These are phyloP conservation scores for Oropetium thomaeum DNA, from an alignment of 176 grass and related monocot genomes.

Conservation along the genomic window DNA sequence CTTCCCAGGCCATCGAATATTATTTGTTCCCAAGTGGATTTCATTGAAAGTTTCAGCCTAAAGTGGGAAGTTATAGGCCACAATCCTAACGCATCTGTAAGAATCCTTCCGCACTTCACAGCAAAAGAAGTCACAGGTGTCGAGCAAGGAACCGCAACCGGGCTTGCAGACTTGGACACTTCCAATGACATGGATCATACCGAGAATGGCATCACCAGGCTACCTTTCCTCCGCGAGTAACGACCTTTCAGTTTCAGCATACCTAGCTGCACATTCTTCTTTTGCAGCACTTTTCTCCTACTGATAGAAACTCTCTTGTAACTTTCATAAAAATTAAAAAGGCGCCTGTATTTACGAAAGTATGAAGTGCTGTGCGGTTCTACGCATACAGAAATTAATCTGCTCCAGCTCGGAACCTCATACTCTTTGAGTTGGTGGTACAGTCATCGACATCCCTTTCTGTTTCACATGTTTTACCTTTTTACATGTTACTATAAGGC, in stretches of 20 bases:
- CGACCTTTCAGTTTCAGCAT: background rate
- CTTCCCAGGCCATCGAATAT: conserved; percentile 52
- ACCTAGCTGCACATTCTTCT: conserved; percentile 11
- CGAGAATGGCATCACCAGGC: conserved; percentile 49
- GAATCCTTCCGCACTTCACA: conserved; percentile 52
- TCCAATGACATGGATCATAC: conserved; percentile 28
- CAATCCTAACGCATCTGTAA: conserved; percentile 39
- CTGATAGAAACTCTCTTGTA: background rate
- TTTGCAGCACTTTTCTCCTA: background rate
- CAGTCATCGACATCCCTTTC: background rate
- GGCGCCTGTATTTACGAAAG: background rate
- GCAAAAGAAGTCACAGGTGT: background rate
- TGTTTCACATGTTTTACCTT: background rate
- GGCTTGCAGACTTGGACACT: conserved; percentile 19
- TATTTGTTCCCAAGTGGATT: conserved; percentile 64
- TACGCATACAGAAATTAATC: background rate
- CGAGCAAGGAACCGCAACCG: conserved; percentile 3
- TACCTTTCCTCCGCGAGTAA: conserved; percentile 65
- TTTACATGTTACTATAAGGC: background rate
- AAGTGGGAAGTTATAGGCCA: conserved; percentile 56
- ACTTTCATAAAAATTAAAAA: conserved; percentile 3
- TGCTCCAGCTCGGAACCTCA: conserved; percentile 1
- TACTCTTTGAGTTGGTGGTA: background rate
- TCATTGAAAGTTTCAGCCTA: conserved; percentile 66
- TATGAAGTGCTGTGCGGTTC: conserved; percentile 32